Conservation (phyloP, 1,139 yeast genomes). For the Taphrina confusa region DNA sequence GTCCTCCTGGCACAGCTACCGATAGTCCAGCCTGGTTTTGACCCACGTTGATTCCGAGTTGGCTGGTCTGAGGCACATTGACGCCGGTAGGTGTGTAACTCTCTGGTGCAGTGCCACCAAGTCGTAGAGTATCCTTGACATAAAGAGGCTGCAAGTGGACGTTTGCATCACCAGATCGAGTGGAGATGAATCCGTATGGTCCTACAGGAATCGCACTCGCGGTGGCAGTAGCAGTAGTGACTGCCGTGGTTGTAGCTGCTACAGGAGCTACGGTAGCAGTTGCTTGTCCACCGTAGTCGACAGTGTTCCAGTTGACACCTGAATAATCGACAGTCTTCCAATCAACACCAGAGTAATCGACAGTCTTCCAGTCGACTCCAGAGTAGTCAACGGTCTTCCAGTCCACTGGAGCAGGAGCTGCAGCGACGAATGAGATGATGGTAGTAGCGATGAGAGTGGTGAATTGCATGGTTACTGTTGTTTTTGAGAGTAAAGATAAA, state of each 20-base stretch:
- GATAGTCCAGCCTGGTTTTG: background rate
- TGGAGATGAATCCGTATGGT: constrained; percentile 16
- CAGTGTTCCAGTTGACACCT: constrained; percentile 16
- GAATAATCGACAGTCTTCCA: constrained; percentile 10
- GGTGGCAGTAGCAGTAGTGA: constrained; percentile 18
- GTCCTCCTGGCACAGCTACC: constrained; percentile 28
- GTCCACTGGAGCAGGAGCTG: constrained; percentile 31
- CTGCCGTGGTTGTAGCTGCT: background rate
- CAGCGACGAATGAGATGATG: constrained; percentile 30
- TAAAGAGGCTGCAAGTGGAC: constrained; percentile 19
- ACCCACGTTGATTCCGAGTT: background rate
- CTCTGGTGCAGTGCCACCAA: constrained; percentile 15
- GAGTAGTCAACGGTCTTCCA: constrained; percentile 11
- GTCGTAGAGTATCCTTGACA: constrained; percentile 6
- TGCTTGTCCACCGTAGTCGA: constrained; percentile 2
- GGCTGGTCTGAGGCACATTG: constrained; percentile 1
- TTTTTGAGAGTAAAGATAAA: background rate
- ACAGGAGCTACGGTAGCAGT: constrained; percentile 5
- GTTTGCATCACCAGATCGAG: constrained; percentile 18
- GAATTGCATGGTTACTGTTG: constrained; percentile 27
- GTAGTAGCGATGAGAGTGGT: constrained; percentile 24
- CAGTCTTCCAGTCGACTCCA: constrained; percentile 12
- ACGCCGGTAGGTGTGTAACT: constrained; percentile 5
- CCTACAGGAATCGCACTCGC: background rate
- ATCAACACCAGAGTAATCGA: constrained; percentile 19